A percentile compares a stretch with the other conserved stretches of the same genome.
Conservation (phyloP, 352 stramenopile genomes). For the Globisporangium iwayamae region DNA sequence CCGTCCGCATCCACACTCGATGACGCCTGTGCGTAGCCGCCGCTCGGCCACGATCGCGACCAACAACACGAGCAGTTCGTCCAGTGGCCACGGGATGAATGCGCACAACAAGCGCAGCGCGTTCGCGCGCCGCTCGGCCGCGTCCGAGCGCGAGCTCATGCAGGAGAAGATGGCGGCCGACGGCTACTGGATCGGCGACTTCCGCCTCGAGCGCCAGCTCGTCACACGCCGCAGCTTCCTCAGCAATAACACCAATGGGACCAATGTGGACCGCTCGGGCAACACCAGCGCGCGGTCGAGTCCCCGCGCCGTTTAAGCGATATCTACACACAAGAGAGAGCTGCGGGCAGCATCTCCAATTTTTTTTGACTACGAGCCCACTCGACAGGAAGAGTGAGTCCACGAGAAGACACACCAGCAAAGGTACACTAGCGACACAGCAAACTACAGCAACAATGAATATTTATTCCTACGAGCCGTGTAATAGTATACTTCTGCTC, state of each 20-base stretch:
- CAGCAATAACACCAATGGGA: neutral
- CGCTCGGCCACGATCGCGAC: constrained; percentile 13
- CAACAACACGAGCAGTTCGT: constrained; percentile 9
- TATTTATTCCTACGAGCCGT: constrained; percentile 13
- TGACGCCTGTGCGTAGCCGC: constrained; percentile 6
- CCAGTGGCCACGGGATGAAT: neutral
- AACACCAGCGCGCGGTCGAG: constrained; percentile 16
- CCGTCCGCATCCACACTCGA: neutral
- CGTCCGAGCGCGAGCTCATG: constrained; percentile 42
- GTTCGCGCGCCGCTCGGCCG: constrained; percentile 22
- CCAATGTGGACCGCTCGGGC: constrained; percentile 7
- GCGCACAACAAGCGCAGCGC: constrained; percentile 22
- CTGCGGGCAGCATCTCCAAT: neutral
- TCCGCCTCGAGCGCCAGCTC: constrained; percentile 43
- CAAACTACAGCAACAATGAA: neutral
- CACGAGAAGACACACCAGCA: neutral
- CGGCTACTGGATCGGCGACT: constrained; percentile 81
- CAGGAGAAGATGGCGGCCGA: constrained; percentile 57
- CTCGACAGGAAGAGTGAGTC: neutral
- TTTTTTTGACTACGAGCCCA: neutral
- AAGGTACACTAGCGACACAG: neutral
- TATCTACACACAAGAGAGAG: neutral
- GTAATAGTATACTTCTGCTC: too few relatives aligned
- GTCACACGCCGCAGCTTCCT: constrained; percentile 25
- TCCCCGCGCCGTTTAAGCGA: constrained; percentile 1